Base-by-base conservation (phyloP, 1,139 yeast species). In the Yamadazyma diddensiae region DNA sequence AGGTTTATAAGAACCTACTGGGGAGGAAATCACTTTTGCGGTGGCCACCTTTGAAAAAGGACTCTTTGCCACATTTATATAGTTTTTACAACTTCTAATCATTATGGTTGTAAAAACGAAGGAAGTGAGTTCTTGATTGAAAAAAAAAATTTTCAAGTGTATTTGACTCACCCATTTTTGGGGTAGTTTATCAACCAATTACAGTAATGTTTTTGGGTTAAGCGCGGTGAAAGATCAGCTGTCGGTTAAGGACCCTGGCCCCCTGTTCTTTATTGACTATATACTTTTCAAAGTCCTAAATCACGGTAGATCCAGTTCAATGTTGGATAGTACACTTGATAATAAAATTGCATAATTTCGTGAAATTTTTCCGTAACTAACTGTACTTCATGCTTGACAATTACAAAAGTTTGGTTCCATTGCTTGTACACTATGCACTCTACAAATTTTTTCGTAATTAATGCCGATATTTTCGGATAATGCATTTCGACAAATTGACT, bases 191-290 rank as follows among this genome's bases (percentile, higher is more conserved):
- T 51, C 54, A 47, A 43, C 67, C 67, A 59, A 62, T 57, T 50
- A 41, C 36, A 53, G 65, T 53, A 61, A 57, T 50, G 42, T 27
- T 30, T 37, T 25, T 30, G 24, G 8, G 33, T 41, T 62, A 61
- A 60, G 67, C 71, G 71, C 70, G 70, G 67, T 64, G 42, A 48
- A 42, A 54, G 55, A 65, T 65, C 71, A 52, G 60, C n/a, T n/a
- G n/a, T n/a, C n/a, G n/a, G n/a, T n/a, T n/a, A n/a, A n/a, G n/a
- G n/a, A n/a, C n/a, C n/a, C n/a, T n/a, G n/a, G n/a, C n/a, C n/a
- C n/a, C n/a, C n/a, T n/a, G n/a, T n/a, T n/a, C n/a, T n/a, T n/a
- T n/a, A n/a, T n/a, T n/a, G n/a, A n/a, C n/a, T n/a, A n/a, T n/a
- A n/a, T n/a, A n/a, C n/a, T n/a, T n/a, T n/a, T n/a, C 26, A 14